Evolutionary conservation across 352 stramenopile genomes (phyloP), one percentile per base, ranked within the genome.

Genomic region (Phytophthora pisi): DNA sequence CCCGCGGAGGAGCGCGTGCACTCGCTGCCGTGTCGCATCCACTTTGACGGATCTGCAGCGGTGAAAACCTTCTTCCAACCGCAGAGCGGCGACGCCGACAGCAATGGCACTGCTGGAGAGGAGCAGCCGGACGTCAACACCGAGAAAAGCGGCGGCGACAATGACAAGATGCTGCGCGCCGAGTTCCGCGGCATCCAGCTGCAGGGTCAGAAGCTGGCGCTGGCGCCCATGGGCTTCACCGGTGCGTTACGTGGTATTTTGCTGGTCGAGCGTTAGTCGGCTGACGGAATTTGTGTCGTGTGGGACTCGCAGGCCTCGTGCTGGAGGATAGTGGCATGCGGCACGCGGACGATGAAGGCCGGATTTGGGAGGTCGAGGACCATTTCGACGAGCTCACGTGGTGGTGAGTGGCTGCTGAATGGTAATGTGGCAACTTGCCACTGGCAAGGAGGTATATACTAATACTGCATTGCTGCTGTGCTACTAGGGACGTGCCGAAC

Each of bases 41-140:
- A 92, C 57, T 79, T 82, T 58, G 72, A 93, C 63, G 88, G 88
- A 2, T 52, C 68, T 7, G 88, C 88, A 3, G 51, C 80, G 0
- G 81, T 95, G 43, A 89, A 91, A 72, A 90, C 74, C 47, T 93
- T 91, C 61, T 95, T 95, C 70, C 80, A 57, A 11, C 84, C 79
- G 30, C 53, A 76, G 54, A 67, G n/a, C 31, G 51, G 31, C 16
- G 58, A 54, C 36, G n/a, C 50, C 40, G 70, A 64, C 57, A 75
- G 63, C 66, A 78, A 73, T 58, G 61, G 64, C 40, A 70, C 52
- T 4, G 45, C 36, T 3, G 28, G 28, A 26, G 4, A 61, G 6
- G 59, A 87, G 30, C 59, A 81, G 58, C 57, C 72, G 26, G 65
- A 74, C 15, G 47, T 66, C n/a, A 51, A 56, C 7, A 18, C 47